phyloP scores from a whole-genome alignment of 345 rosid genomes.

The Citrus medica region DNA sequence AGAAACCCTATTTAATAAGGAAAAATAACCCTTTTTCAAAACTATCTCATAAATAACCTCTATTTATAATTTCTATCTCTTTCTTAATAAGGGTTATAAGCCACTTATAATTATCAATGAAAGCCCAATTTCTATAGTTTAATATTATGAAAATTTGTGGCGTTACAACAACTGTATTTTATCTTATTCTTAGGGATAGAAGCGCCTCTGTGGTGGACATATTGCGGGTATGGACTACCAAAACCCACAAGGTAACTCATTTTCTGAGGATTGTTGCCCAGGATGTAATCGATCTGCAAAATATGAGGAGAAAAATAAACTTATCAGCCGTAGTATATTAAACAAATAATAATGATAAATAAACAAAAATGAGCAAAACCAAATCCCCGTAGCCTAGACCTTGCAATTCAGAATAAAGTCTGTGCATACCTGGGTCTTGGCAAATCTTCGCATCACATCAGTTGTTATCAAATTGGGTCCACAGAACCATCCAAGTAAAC shows the following conservation, averaged over 20 bases:
- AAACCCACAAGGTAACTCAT: conserved; percentile 95
- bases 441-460: conserved; percentile 67
- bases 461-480: conserved; percentile 83
- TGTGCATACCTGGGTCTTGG: conserved; percentile 64
- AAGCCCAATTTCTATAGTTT: no score
- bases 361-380: not conserved
- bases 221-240: conserved; percentile 72
- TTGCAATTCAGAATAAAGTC: no score
- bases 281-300: conserved; percentile 76
- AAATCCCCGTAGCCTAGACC: not conserved
- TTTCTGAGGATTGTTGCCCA: conserved; percentile 87
- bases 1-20: no score
- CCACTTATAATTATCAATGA: no score
- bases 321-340: not conserved
- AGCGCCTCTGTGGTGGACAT: conserved; percentile 85
- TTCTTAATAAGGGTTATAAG: no score
- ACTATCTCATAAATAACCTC: no score
- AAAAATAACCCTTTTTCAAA: no score
- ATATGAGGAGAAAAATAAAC: not conserved
- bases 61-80: no score
- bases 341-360: no score
- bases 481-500: conserved; percentile 96
- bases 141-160: no score
- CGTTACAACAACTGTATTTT: conserved; percentile 73
- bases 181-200: conserved; percentile 87